Percentiles rank a stretch among this genome's conserved stretches.
Conservation (phyloP, 139 green algal species). For the Auxenochlorella pyrenoidosa region DNA sequence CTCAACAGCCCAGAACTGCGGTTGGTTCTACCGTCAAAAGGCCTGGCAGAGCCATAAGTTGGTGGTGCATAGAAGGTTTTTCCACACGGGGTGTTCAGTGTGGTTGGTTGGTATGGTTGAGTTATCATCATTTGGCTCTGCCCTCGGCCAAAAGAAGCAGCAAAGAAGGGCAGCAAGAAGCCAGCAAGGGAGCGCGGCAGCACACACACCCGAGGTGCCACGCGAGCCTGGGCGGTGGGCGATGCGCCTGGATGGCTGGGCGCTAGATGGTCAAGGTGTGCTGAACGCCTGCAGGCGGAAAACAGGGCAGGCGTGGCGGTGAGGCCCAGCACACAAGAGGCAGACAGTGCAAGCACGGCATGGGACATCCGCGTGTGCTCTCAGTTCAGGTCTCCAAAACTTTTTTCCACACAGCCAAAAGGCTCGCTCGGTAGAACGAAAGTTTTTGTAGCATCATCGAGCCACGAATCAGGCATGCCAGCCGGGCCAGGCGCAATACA, state of each 20-base stretch:
- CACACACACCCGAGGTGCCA: too few species aligned
- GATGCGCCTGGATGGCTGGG: too few species aligned
- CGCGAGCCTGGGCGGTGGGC: background rate
- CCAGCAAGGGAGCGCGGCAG: background rate
- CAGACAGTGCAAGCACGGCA: background rate
- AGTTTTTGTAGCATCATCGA: constrained; percentile 56
- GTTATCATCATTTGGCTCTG: constrained; percentile 42
- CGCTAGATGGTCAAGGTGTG: too few species aligned
- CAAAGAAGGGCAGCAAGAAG: background rate
- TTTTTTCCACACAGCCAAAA: constrained; percentile 38
- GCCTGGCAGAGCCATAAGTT: constrained; percentile 64
- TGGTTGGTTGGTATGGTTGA: constrained; percentile 41
- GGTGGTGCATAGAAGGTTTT: constrained; percentile 81
- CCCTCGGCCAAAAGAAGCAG: background rate
- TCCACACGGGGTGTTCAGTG: constrained; percentile 48
- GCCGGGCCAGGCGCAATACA: background rate
- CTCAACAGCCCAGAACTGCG: background rate
- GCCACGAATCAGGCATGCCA: background rate
- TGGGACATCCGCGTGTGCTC: background rate
- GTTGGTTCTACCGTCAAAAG: background rate
- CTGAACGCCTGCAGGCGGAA: too few species aligned
- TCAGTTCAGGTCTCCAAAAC: constrained; percentile 65
- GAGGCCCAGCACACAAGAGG: too few species aligned
- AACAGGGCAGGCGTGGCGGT: too few species aligned
- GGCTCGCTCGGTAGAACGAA: constrained; percentile 59